phyloP scores from a whole-genome alignment of 352 stramenopile species.

The Phytopythium mirpurense region DNA sequence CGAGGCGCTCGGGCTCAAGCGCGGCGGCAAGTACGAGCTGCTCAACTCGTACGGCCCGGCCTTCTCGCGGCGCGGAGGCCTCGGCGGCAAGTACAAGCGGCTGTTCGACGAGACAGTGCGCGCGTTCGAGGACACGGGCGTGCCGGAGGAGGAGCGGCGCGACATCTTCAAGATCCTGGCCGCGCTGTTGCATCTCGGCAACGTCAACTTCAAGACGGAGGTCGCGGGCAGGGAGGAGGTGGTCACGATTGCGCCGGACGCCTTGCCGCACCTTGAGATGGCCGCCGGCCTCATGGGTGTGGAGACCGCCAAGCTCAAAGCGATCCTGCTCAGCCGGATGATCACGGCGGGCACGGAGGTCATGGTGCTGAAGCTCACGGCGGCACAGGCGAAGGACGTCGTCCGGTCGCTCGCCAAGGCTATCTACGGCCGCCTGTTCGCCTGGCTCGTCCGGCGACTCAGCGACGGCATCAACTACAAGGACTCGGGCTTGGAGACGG shows the following conservation, averaged over 20 bases:
- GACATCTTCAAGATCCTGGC: constrained; percentile 73
- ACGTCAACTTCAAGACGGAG: constrained; percentile 84
- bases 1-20: constrained; percentile 52
- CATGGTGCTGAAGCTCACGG: constrained; percentile 72
- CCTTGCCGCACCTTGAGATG: constrained; percentile 52
- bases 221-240: constrained; percentile 29
- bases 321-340: constrained; percentile 81
- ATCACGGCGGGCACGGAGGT: constrained; percentile 92
- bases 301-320: constrained; percentile 66
- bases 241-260: constrained; percentile 33
- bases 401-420: constrained; percentile 94
- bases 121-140: constrained; percentile 75
- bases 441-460: constrained; percentile 89
- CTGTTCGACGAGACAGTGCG: constrained; percentile 61
- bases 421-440: constrained; percentile 95
- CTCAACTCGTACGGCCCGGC: constrained; percentile 79
- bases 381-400: constrained; percentile 81
- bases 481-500: constrained; percentile 32
- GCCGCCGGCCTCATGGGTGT: constrained; percentile 90
- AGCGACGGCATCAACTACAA: constrained; percentile 80
- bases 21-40: constrained; percentile 78
- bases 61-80: constrained; percentile 21
- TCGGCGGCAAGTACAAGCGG: constrained; percentile 47
- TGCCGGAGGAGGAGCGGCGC: constrained; percentile 35
- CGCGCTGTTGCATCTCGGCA: constrained; percentile 95